phyloP scores from a whole-genome alignment of 345 rosid genomes.

The Aquilaria yunnanensis region DNA sequence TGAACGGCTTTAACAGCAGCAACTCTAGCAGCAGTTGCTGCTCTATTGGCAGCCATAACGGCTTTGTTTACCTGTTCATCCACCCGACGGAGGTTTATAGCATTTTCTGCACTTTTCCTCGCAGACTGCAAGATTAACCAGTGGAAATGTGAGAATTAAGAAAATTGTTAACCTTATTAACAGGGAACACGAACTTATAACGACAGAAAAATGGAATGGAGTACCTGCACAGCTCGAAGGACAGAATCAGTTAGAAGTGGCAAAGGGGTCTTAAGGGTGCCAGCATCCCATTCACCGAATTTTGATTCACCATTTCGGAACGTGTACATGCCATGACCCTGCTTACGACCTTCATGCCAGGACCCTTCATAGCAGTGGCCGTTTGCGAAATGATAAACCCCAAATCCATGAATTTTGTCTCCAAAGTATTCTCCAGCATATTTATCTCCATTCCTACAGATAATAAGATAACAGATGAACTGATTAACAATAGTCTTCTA shows the following conservation, averaged over 20 bases:
- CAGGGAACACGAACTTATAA: background rate
- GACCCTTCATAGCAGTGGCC: constrained; percentile 95
- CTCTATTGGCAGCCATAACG: constrained; percentile 66
- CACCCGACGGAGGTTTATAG: constrained; percentile 46
- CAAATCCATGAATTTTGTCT: constrained; percentile 91
- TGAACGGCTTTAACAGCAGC: constrained; percentile 66
- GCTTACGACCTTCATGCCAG: constrained; percentile 95
- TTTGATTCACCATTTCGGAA: constrained; percentile 61
- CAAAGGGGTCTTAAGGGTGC: constrained; percentile 42
- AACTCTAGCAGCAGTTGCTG: constrained; percentile 95
- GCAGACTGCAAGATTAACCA: constrained; percentile 46
- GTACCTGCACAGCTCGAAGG: constrained; percentile 62
- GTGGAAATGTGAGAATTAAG: background rate
- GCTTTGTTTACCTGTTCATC: constrained; percentile 79
- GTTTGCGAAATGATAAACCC: constrained; percentile 79
- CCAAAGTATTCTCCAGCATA: constrained; percentile 93
- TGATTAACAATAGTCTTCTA: background rate
- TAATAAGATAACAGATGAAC: background rate
- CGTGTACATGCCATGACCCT: constrained; percentile 81
- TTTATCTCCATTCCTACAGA: constrained; percentile 80
- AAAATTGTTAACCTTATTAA: background rate
- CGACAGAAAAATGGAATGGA: constrained; percentile 4
- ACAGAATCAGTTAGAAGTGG: constrained; percentile 39
- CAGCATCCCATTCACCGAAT: constrained; percentile 82
- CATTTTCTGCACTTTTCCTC: constrained; percentile 65